Conservation (phyloP, 1,284 basidiomycete species). For the Ceratobasidium theobromae region DNA sequence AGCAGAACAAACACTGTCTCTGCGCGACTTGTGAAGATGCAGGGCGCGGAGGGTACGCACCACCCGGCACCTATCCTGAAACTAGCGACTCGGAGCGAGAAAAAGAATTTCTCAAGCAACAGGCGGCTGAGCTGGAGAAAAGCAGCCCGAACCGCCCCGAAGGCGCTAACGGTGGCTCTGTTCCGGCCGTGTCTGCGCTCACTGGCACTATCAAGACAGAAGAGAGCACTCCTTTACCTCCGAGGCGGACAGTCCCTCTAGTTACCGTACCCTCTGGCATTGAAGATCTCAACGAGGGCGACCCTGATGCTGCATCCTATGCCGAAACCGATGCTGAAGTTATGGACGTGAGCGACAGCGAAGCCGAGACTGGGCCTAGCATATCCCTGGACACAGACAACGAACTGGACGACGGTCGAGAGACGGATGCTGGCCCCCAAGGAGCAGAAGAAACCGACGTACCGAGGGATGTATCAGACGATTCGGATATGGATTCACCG, state of each 20-base stretch:
- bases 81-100: constrained; percentile 31
- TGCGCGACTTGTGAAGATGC: constrained; percentile 86
- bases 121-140: background rate
- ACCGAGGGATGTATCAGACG: constrained; percentile 25
- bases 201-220: background rate
- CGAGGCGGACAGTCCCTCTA: constrained; percentile 8
- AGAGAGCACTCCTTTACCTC: background rate
- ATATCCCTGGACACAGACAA: background rate
- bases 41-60: constrained; percentile 72
- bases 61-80: constrained; percentile 47
- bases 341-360: constrained; percentile 25
- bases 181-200: background rate
- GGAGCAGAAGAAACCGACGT: constrained; percentile 25
- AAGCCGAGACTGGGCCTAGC: constrained; percentile 1
- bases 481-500: constrained; percentile 25
- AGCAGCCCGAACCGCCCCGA: background rate
- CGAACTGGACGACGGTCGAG: constrained; percentile 19
- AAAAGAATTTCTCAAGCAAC: constrained; percentile 22
- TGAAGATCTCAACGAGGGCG: constrained; percentile 11
- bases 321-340: constrained; percentile 23
- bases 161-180: background rate
- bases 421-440: constrained; percentile 11
- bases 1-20: constrained; percentile 81
- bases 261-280: constrained; percentile 19
- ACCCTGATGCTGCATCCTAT: constrained; percentile 15